Evolutionary conservation across 148 eudicot genomes (phyloP).

Genomic region (Dianthus caryophyllus): DNA sequence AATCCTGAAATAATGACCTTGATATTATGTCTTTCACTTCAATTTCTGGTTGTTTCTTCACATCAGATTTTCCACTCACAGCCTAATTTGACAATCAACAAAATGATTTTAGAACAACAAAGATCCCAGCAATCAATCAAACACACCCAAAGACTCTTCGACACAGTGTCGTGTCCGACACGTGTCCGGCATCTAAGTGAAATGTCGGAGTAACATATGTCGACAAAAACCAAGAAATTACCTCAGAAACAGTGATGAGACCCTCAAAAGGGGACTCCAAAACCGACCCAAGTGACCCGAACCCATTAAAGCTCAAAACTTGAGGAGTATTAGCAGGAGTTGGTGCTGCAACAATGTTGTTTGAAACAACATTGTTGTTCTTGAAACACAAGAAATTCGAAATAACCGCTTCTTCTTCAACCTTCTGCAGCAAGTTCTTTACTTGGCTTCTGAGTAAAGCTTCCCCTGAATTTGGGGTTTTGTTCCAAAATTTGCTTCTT

Average conservation of each 20-base stretch:
- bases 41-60: slow-evolving; percentile 21
- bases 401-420: slow-evolving; percentile 74
- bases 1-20: slow-evolving; percentile 64
- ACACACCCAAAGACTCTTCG: neutral
- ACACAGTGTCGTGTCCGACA: too few species aligned
- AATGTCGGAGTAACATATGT: neutral
- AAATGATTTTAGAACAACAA: neutral
- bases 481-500: slow-evolving; percentile 25
- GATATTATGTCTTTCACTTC: slow-evolving; percentile 44
- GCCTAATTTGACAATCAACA: slow-evolving; percentile 25
- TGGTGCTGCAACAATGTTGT: slow-evolving; percentile 37
- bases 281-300: slow-evolving; percentile 30
- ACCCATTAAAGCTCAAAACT: slow-evolving; percentile 28
- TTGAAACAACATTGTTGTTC: slow-evolving; percentile 15
- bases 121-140: neutral
- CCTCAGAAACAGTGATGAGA: slow-evolving; percentile 51
- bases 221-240: slow-evolving; percentile 15
- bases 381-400: slow-evolving; percentile 39
- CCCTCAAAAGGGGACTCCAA: slow-evolving; percentile 45
- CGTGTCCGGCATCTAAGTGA: neutral
- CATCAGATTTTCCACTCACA: slow-evolving; percentile 28
- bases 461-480: slow-evolving; percentile 90
- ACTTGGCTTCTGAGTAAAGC: slow-evolving; percentile 77
- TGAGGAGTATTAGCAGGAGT: slow-evolving; percentile 86
- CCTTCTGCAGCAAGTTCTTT: slow-evolving; percentile 72